phyloP scores from a whole-genome alignment of 306 rosid genomes.

The Vigna radiata region DNA sequence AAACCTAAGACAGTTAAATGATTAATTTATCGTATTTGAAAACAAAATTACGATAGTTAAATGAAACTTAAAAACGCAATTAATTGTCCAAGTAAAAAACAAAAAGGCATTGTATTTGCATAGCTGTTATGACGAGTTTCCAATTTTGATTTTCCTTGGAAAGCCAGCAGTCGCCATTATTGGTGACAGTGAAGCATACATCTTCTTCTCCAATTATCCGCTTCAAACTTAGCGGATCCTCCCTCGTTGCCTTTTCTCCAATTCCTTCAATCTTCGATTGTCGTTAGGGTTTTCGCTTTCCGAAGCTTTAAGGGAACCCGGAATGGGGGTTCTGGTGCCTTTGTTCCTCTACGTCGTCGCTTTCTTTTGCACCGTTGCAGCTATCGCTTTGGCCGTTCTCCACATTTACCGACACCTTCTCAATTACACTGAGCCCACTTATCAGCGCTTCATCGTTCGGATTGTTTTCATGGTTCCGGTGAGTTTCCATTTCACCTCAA shows the following conservation, averaged over 20 bases:
- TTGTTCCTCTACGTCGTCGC: slow-evolving; percentile 70
- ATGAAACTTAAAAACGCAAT: too few species aligned
- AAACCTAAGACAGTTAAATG: too few species aligned
- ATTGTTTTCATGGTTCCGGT: slow-evolving; percentile 98
- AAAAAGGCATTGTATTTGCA: not conserved
- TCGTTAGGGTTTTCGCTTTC: slow-evolving; percentile 48
- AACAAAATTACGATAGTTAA: too few species aligned
- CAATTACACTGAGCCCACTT: slow-evolving; percentile 96
- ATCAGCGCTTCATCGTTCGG: slow-evolving; percentile 92
- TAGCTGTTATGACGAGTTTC: slow-evolving; percentile 4
- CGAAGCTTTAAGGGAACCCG: not conserved
- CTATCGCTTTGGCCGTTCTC: slow-evolving; percentile 71
- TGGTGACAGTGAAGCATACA: slow-evolving; percentile 35
- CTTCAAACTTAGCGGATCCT: slow-evolving; percentile 41
- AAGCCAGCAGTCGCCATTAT: slow-evolving; percentile 45
- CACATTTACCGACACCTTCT: slow-evolving; percentile 89
- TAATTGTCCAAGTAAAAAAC: too few species aligned
- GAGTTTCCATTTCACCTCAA: slow-evolving; percentile 42
- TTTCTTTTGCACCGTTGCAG: slow-evolving; percentile 86
- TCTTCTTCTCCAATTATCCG: not conserved
- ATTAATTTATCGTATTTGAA: too few species aligned
- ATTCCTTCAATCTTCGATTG: not conserved
- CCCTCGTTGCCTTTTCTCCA: not conserved
- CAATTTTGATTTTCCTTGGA: slow-evolving; percentile 11
- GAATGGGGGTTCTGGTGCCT: slow-evolving; percentile 72